These are phyloP conservation scores for Fusarium sambucinum DNA, from an alignment of 2,329 filamentous ascomycete species.

Conservation along the genomic window DNA sequence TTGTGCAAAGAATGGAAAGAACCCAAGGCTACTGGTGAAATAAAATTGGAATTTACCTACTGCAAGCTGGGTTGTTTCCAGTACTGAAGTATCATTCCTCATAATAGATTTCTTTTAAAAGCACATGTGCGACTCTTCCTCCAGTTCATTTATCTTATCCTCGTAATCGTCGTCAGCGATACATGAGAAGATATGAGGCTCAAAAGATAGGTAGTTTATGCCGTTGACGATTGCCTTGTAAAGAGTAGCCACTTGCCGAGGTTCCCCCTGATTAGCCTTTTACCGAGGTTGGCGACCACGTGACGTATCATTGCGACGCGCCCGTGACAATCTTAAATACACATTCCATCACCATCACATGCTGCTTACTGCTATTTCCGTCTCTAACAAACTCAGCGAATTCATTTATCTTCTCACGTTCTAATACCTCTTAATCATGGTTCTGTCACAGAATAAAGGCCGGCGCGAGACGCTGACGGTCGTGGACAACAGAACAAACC, in stretches of 20 bases:
- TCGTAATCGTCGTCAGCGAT: too few relatives aligned
- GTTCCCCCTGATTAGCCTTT: not conserved
- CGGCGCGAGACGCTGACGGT: conserved; percentile 56
- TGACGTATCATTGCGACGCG: not conserved
- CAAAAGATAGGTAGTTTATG: not conserved
- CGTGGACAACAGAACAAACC: conserved; percentile 63
- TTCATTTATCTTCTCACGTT: not conserved
- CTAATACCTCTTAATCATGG: not conserved
- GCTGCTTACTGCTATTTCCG: not conserved
- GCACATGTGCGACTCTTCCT: not conserved
- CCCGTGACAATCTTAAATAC: conserved; percentile 3
- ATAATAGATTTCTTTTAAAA: not conserved
- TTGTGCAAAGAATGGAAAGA: not conserved
- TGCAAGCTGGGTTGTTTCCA: not conserved
- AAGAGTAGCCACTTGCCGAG: not conserved
- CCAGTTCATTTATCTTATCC: rapidly evolving
- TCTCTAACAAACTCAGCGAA: not conserved
- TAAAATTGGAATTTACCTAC: not conserved
- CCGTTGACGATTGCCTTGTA: not conserved
- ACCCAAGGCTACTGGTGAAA: not conserved
- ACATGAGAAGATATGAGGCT: not conserved
- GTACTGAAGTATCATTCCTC: too few relatives aligned
- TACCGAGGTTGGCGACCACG: not conserved
- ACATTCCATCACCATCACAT: conserved; percentile 5
- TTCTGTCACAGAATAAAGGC: conserved; percentile 5